Evolutionary conservation across 106 monocot species (phyloP).

Genomic region (Alisma plantagoaquatica): DNA sequence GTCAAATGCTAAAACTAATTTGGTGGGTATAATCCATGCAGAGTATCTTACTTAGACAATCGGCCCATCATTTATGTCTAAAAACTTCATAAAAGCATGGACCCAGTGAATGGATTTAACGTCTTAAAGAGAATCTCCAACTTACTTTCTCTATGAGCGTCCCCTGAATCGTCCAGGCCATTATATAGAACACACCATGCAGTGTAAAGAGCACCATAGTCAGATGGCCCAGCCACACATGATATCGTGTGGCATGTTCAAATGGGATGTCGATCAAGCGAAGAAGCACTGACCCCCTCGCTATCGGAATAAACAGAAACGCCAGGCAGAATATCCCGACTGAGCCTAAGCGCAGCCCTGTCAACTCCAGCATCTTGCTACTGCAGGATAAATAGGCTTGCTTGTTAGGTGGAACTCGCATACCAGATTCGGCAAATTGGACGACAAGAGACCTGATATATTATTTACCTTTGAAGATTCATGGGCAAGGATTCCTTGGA

Average conservation of each 20-base stretch:
- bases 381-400: conserved; percentile 21
- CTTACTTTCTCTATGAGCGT: conserved; percentile 32
- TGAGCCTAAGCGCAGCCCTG: conserved; percentile 42
- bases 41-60: too few relatives aligned
- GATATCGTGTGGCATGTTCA: conserved; percentile 95
- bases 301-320: conserved; percentile 71
- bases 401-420: neutral
- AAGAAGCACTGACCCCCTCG: conserved; percentile 91
- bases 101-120: too few relatives aligned
- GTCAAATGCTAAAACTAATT: too few relatives aligned
- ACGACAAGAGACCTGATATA: neutral
- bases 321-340: conserved; percentile 65
- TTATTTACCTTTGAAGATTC: conserved; percentile 33
- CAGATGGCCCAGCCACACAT: conserved; percentile 97
- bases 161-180: conserved; percentile 51
- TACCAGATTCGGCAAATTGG: too few relatives aligned
- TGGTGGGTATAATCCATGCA: too few relatives aligned
- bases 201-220: conserved; percentile 78
- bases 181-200: conserved; percentile 51
- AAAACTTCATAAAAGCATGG: too few relatives aligned
- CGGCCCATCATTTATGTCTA: too few relatives aligned
- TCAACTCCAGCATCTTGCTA: conserved; percentile 27
- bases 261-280: conserved; percentile 88
- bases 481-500: conserved; percentile 18
- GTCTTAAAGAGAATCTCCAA: too few relatives aligned